phyloP scores from a whole-genome alignment of 116 monocot species.

The Zostera marina region DNA sequence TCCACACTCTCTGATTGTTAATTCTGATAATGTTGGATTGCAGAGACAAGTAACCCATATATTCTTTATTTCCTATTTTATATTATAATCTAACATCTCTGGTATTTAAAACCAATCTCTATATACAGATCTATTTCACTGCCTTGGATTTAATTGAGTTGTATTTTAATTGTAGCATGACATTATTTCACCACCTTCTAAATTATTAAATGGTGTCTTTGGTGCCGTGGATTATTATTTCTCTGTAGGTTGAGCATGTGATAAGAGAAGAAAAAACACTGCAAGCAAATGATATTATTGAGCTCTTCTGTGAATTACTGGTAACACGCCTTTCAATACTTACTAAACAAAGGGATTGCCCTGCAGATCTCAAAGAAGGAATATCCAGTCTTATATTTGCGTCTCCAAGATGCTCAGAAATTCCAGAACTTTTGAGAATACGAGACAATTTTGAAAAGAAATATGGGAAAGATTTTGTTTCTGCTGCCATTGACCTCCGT shows the following conservation, averaged over 20 bases:
- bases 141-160: no score
- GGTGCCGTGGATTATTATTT: neutral
- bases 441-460: constrained; percentile 75
- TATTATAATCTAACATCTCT: no score
- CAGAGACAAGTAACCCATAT: no score
- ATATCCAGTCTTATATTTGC: constrained; percentile 82
- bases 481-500: constrained; percentile 67
- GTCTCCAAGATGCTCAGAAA: constrained; percentile 91
- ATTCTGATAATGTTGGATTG: no score
- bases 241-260: constrained; percentile 70
- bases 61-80: no score
- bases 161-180: no score
- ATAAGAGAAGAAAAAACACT: constrained; percentile 85
- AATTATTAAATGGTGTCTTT: neutral
- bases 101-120: no score
- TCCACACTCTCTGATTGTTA: no score
- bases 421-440: constrained; percentile 67
- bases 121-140: no score
- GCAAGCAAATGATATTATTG: constrained; percentile 85
- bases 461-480: constrained; percentile 81
- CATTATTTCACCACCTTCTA: no score
- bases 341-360: constrained; percentile 77
- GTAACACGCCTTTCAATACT: constrained; percentile 77
- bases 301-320: constrained; percentile 84
- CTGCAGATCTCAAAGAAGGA: constrained; percentile 81